phyloP scores from a whole-genome alignment of 2,329 filamentous ascomycete genomes.

The Aspergillus vadensis region DNA sequence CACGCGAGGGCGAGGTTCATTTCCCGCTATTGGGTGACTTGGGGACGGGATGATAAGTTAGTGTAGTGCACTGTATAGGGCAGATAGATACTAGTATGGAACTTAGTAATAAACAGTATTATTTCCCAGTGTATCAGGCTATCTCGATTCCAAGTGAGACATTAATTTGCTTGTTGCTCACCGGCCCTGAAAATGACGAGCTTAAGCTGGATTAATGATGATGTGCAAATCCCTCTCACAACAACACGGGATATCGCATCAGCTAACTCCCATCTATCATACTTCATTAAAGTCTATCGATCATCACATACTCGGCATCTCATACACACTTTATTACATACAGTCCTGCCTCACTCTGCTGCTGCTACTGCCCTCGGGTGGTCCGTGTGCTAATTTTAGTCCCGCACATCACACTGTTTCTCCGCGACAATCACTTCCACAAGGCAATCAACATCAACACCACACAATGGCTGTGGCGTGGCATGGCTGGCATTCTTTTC shows the following conservation, averaged over 20 bases:
- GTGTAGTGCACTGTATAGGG: not conserved
- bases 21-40: not conserved
- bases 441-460: not conserved
- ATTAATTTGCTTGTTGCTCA: not conserved
- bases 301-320: too few species aligned
- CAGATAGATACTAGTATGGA: not conserved
- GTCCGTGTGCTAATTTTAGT: slow-evolving; percentile 3
- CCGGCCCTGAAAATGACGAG: not conserved
- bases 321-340: too few species aligned
- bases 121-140: too few species aligned
- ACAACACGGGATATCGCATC: too few species aligned
- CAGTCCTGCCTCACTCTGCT: too few species aligned
- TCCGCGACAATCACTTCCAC: not conserved
- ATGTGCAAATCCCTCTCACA: not conserved
- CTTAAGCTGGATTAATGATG: not conserved
- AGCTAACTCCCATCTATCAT: too few species aligned
- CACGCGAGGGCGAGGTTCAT: slow-evolving; percentile 4
- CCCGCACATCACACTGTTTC: not conserved
- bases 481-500: too few species aligned
- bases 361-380: not conserved
- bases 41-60: not conserved
- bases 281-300: too few species aligned
- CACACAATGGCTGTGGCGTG: too few species aligned
- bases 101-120: too few species aligned
- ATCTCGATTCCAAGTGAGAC: not conserved